Evolutionary conservation across 768 basidiomycete genomes (phyloP).

Genomic region (Tylopilus sp.): DNA sequence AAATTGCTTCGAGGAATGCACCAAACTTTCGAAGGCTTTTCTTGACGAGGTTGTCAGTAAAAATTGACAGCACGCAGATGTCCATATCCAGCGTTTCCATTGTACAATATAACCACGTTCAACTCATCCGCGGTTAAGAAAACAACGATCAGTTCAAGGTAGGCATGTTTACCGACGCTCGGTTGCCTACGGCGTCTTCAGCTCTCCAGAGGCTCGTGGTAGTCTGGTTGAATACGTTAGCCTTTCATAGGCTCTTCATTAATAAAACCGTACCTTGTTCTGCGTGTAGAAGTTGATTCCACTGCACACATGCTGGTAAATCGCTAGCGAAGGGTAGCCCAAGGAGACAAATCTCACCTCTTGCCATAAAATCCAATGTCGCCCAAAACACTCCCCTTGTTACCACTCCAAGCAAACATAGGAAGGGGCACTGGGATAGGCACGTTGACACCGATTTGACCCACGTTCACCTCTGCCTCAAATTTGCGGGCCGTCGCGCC

Average conservation of each 20-base stretch:
- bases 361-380: slow-evolving; percentile 92
- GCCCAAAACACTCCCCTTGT: slow-evolving; percentile 82
- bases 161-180: slow-evolving; percentile 86
- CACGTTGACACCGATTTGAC: slow-evolving; percentile 92
- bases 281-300: slow-evolving; percentile 96
- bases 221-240: slow-evolving; percentile 50
- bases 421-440: slow-evolving; percentile 90
- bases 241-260: background rate
- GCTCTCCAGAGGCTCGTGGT: slow-evolving; percentile 91
- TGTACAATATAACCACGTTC: slow-evolving; percentile 7
- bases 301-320: slow-evolving; percentile 33
- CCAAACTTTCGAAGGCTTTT: slow-evolving; percentile 71
- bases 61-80: slow-evolving; percentile 9
- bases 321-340: background rate
- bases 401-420: slow-evolving; percentile 97
- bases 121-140: background rate
- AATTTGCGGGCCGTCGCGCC: slow-evolving; percentile 95
- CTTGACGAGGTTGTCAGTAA: slow-evolving; percentile 57
- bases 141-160: slow-evolving; percentile 46
- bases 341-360: slow-evolving; percentile 41
- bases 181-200: slow-evolving; percentile 75
- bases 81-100: background rate
- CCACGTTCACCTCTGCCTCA: slow-evolving; percentile 82
- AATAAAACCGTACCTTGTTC: slow-evolving; percentile 61
- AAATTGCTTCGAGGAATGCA: slow-evolving; percentile 73